Evolutionary conservation across 345 rosid genomes (phyloP).

Genomic region (Mallotus nudiflorus): DNA sequence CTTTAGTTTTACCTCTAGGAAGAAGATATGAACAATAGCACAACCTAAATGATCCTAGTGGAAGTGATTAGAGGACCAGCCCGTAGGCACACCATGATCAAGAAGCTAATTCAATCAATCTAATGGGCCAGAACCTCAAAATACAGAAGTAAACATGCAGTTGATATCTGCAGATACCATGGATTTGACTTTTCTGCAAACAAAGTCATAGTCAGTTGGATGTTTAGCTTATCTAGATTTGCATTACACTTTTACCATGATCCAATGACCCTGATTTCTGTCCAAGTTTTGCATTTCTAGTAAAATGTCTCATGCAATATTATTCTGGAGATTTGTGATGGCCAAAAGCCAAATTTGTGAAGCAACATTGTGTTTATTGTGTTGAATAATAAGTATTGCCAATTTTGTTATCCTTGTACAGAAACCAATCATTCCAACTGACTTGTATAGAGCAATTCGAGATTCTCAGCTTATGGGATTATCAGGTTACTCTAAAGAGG

Average conservation of each 20-base stretch:
- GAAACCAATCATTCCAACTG: conserved; percentile 45
- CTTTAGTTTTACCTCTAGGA: neutral
- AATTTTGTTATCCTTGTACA: conserved; percentile 14
- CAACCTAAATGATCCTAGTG: neutral
- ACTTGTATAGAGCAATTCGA: conserved; percentile 31
- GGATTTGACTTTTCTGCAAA: neutral
- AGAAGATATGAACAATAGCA: neutral
- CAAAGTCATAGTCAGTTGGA: neutral
- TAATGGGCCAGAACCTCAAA: neutral
- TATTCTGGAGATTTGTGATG: conserved; percentile 3
- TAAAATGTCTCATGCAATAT: neutral
- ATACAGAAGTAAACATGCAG: neutral
- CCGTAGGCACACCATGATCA: neutral
- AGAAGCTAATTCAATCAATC: neutral
- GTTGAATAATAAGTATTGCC: neutral
- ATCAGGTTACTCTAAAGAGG: conserved; percentile 33
- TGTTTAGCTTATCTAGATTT: neutral
- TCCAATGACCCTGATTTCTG: neutral
- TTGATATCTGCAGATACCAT: neutral
- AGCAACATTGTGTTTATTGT: conserved; percentile 10
- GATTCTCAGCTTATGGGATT: conserved; percentile 35
- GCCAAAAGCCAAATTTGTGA: neutral
- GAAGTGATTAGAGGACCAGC: neutral
- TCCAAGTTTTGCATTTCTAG: neutral
- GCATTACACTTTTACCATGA: neutral